phyloP scores from a whole-genome alignment of 2,329 filamentous ascomycete species.

The Coniochaeta sp. region DNA sequence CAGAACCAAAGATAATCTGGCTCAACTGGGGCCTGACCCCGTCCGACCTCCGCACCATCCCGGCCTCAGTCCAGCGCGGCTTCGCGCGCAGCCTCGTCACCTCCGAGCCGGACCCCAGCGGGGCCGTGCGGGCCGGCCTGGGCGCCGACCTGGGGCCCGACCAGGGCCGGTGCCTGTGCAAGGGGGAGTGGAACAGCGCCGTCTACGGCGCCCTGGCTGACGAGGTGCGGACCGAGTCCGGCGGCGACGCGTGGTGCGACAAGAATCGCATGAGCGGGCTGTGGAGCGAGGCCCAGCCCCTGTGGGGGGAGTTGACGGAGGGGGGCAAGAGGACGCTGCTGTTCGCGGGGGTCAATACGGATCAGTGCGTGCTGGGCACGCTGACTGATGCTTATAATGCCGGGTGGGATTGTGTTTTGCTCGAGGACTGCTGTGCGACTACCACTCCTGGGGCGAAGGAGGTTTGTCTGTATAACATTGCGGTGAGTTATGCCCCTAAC shows the following conservation, averaged over 20 bases:
- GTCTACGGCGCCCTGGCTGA: background rate
- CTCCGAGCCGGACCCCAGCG: conserved; percentile 5
- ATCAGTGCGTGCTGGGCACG: conserved; percentile 52
- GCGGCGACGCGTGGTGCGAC: conserved; percentile 20
- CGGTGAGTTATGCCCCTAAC: conserved; percentile 20
- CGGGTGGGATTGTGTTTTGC: conserved; percentile 47
- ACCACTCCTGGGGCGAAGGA: conserved; percentile 30
- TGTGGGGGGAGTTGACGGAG: conserved; percentile 29
- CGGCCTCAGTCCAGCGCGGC: conserved; percentile 36
- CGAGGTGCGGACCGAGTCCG: background rate
- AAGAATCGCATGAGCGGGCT: conserved; percentile 54
- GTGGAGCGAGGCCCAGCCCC: conserved; percentile 35
- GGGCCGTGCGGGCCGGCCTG: conserved; percentile 23
- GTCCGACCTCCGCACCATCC: conserved; percentile 39
- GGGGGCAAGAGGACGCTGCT: conserved; percentile 39
- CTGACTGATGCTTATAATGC: conserved; percentile 46
- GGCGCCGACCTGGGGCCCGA: conserved; percentile 38
- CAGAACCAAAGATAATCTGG: conserved; percentile 34
- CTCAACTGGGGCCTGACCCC: conserved; percentile 51
- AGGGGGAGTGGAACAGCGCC: conserved; percentile 6
- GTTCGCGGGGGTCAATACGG: conserved; percentile 53
- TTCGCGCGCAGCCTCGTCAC: conserved; percentile 34
- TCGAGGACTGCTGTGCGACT: conserved; percentile 48
- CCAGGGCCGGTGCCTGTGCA: conserved; percentile 31
- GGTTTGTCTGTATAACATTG: conserved; percentile 25